Evolutionary conservation across 176 grass and related monocot genomes (phyloP).

Genomic region (Bolboschoenus planiculmis): DNA sequence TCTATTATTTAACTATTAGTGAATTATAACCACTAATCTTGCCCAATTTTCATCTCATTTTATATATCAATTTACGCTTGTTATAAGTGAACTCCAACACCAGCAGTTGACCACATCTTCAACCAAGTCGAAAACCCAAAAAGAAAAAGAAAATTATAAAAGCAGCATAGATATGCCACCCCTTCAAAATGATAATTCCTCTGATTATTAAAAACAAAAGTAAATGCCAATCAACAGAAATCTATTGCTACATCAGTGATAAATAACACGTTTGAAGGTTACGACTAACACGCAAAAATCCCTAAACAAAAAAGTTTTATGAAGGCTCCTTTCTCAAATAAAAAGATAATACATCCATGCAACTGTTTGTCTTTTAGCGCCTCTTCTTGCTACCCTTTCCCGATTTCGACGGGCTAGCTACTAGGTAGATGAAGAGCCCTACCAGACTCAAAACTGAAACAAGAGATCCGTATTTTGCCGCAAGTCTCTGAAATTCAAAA

Average conservation of each 20-base stretch:
- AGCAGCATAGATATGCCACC: not conserved
- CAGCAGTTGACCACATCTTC: not conserved
- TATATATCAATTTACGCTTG: not conserved
- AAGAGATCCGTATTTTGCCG: slow-evolving; percentile 56
- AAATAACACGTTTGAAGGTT: slow-evolving; percentile 22
- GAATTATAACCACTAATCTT: too few relatives aligned
- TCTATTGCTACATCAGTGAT: slow-evolving; percentile 16
- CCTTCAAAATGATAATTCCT: not conserved
- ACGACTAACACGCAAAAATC: slow-evolving; percentile 8
- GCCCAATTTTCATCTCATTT: too few relatives aligned
- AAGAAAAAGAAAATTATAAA: not conserved
- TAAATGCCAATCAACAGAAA: not conserved
- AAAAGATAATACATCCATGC: slow-evolving; percentile 9
- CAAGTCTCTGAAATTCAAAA: slow-evolving; percentile 42
- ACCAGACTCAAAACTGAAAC: slow-evolving; percentile 66
- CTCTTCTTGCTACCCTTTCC: slow-evolving; percentile 75
- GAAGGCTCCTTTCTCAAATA: slow-evolving; percentile 16
- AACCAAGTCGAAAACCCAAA: not conserved
- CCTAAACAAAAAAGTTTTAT: slow-evolving; percentile 5
- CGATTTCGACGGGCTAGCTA: slow-evolving; percentile 69
- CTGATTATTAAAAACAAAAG: not conserved
- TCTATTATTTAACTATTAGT: too few relatives aligned
- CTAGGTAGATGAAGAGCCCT: slow-evolving; percentile 54
- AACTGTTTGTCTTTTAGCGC: slow-evolving; percentile 36
- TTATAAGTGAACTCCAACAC: not conserved